Evolutionary conservation across 2,329 filamentous ascomycete genomes (phyloP).

Genomic region (Aspergillus candidus): DNA sequence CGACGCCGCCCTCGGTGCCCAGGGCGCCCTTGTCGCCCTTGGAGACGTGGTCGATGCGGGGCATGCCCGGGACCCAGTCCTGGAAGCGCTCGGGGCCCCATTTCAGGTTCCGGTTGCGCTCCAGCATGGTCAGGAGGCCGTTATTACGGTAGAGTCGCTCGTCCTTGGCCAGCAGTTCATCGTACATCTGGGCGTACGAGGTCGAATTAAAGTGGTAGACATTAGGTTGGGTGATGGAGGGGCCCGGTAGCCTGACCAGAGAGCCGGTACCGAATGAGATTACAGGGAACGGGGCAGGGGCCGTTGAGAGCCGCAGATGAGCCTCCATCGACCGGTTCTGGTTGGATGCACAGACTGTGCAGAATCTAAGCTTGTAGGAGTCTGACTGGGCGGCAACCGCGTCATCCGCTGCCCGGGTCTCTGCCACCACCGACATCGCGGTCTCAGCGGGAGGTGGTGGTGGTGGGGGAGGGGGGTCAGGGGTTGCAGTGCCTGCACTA

Average conservation of each 20-base stretch:
- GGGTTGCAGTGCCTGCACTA: constrained; percentile 40
- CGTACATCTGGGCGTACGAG: constrained; percentile 90
- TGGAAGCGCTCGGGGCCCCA: constrained; percentile 96
- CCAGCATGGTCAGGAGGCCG: constrained; percentile 91
- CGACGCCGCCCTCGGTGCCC: constrained; percentile 81
- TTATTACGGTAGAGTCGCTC: constrained; percentile 82
- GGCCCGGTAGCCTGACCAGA: constrained; percentile 85
- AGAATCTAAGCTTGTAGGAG: constrained; percentile 89
- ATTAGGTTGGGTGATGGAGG: constrained; percentile 86
- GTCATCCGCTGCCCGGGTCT: constrained; percentile 15
- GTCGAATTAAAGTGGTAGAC: constrained; percentile 98
- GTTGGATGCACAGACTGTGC: constrained; percentile 97
- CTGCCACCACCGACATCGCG: constrained; percentile 32
- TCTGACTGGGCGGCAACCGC: constrained; percentile 30
- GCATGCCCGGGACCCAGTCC: constrained; percentile 86
- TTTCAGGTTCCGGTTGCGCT: constrained; percentile 85
- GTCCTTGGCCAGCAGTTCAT: constrained; percentile 82
- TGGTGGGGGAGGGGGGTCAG: constrained; percentile 42
- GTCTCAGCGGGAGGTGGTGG: constrained; percentile 41
- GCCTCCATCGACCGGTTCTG: constrained; percentile 99
- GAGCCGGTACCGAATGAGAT: constrained; percentile 97
- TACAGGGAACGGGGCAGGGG: constrained; percentile 81
- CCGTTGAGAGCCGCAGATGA: constrained; percentile 83
- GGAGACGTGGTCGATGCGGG: constrained; percentile 65
- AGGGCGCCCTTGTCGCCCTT: constrained; percentile 66